Evolutionary conservation across 129 eudicot genomes (phyloP).

Genomic region (Tagetes erecta): DNA sequence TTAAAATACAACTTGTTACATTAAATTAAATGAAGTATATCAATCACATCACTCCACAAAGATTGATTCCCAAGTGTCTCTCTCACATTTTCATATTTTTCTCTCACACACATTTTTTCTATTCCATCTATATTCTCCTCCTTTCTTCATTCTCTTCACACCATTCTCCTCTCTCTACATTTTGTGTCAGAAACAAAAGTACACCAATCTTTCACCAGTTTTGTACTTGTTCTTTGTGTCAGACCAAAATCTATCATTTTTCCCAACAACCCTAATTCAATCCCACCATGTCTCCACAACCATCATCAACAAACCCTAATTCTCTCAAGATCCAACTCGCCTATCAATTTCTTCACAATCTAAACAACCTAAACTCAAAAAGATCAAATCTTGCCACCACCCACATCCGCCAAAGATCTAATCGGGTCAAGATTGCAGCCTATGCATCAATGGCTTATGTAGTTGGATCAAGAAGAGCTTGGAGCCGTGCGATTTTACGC

Average conservation of each 20-base stretch:
- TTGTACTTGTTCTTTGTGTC: slow-evolving; percentile 60
- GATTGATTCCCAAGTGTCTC: slow-evolving; percentile 41
- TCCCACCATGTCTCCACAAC: slow-evolving; percentile 36
- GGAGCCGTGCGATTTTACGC: slow-evolving; percentile 74
- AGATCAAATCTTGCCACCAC: slow-evolving; percentile 9
- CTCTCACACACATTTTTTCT: slow-evolving; percentile 38
- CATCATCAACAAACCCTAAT: slow-evolving; percentile 37
- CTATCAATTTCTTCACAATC: slow-evolving; percentile 49
- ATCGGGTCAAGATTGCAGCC: slow-evolving; percentile 62
- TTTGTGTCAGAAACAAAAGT: slow-evolving; percentile 56
- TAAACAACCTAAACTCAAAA: slow-evolving; percentile 44
- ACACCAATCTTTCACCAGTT: slow-evolving; percentile 36
- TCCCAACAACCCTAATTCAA: slow-evolving; percentile 29
- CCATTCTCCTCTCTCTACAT: slow-evolving; percentile 26
- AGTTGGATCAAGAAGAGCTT: slow-evolving; percentile 58
- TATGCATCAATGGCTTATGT: slow-evolving; percentile 72
- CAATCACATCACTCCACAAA: slow-evolving; percentile 26
- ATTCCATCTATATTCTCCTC: slow-evolving; percentile 33
- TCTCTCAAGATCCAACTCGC: slow-evolving; percentile 59
- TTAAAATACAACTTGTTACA: too few relatives aligned
- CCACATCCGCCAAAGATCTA: slow-evolving; percentile 28
- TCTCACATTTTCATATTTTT: background rate
- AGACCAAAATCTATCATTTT: slow-evolving; percentile 52
- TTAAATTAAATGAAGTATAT: background rate
- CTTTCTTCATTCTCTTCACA: slow-evolving; percentile 35